Evolutionary conservation across 129 eudicot genomes (phyloP), one percentile per base, ranked within the genome.

Genomic region (Kitagawia praeruptora): DNA sequence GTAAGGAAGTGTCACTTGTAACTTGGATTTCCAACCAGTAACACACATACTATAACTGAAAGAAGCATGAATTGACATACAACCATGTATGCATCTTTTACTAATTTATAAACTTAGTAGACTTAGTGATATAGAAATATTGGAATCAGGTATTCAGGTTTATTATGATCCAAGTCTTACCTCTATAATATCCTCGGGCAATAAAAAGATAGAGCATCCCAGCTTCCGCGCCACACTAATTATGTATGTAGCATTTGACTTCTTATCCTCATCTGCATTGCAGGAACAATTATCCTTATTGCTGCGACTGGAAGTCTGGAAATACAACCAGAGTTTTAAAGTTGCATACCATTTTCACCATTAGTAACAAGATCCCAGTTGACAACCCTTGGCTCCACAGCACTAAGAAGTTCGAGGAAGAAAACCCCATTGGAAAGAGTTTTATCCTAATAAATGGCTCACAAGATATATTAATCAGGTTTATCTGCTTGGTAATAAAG

Each of bases 161-260:
- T 16, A 63, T 34, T 19, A 15, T 80, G 46, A 77, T 47, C 21
- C 23, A 37, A 56, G 42, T 13, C 76, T 77, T 85, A 91, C 98
- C 98, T 94, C 93, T 64, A 91, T 80, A 46, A 94, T 91, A 82
- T 94, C 98, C 84, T 94, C 98, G 10, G 98, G 98, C 85, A 94
- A 85, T 83, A 94, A 86, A 81, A 94, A 94, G 71, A 94, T 86
- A 10, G 98, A 88, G 76, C 98, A 94, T 18, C 98, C 98, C 21
- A 94, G 89, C 89, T 94, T 94, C 78, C 98, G 88, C 18, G 98
- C 98, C 70, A 94, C 98, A 87, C 97, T 94, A 84, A 94, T 94
- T 28, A 91, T 94, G 75, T 93, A 93, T 46, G 92, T 88, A 14
- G 96, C 93, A 74, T 93, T 93, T 67, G 87, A 75, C 81, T 88